Evolutionary conservation across 768 basidiomycete genomes (phyloP).

Genomic region (Tylopilus balloui): DNA sequence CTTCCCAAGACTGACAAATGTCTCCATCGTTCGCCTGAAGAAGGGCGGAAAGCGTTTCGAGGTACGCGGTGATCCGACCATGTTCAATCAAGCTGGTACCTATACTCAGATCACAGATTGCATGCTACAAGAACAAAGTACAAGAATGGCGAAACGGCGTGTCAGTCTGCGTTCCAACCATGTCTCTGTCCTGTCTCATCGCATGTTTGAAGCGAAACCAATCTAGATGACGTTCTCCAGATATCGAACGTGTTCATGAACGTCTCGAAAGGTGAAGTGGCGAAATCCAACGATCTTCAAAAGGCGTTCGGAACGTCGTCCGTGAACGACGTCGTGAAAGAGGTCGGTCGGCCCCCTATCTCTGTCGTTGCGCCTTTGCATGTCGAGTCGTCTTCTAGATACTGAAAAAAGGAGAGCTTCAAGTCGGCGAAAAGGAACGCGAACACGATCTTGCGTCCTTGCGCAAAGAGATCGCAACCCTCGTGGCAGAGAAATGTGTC

Average conservation of each 20-base stretch:
- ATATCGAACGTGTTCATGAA: constrained; percentile 95
- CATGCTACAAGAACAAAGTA: constrained; percentile 99
- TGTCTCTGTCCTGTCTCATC: background rate
- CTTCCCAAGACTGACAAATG: constrained; percentile 82
- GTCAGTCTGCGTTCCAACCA: constrained; percentile 40
- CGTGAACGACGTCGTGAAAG: constrained; percentile 67
- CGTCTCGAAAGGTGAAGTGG: constrained; percentile 93
- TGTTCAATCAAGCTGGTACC: background rate
- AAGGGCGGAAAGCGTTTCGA: constrained; percentile 98
- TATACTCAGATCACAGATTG: constrained; percentile 52
- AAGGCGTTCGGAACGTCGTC: constrained; percentile 86
- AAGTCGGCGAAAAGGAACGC: constrained; percentile 95
- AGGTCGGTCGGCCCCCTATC: constrained; percentile 47
- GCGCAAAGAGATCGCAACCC: constrained; percentile 85
- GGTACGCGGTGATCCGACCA: constrained; percentile 37
- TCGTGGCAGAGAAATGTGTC: constrained; percentile 94
- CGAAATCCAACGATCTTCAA: constrained; percentile 82
- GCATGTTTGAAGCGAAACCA: constrained; percentile 62
- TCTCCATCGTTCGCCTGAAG: constrained; percentile 92
- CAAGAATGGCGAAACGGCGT: constrained; percentile 94
- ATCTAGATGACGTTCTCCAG: constrained; percentile 93
- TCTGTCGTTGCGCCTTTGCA: background rate
- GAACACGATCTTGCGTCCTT: constrained; percentile 83
- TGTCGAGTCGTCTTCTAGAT: constrained; percentile 49
- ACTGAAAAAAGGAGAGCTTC: constrained; percentile 91